phyloP scores from a whole-genome alignment of 306 rosid genomes.

The Hippophae tibetana region DNA sequence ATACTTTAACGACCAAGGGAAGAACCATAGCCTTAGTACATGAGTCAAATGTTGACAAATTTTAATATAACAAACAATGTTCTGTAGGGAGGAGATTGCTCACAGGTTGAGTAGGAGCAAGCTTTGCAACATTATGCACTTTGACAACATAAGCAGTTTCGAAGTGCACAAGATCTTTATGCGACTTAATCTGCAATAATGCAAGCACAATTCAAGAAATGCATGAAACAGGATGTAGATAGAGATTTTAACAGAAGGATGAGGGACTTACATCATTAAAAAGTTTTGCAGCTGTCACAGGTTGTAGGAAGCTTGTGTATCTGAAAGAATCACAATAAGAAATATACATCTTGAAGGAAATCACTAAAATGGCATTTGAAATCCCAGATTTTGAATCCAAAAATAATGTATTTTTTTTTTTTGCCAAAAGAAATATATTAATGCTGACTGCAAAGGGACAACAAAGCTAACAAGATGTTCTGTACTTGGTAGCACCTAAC shows the following conservation, averaged over 20 bases:
- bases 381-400: not conserved
- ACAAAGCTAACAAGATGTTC: not conserved
- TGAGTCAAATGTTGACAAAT: not conserved
- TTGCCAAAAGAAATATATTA: not conserved
- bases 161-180: slow-evolving; percentile 72
- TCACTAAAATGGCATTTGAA: not conserved
- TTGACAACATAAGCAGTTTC: slow-evolving; percentile 97
- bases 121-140: slow-evolving; percentile 77
- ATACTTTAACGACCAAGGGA: not conserved
- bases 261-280: slow-evolving; percentile 57
- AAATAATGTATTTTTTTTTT: not conserved
- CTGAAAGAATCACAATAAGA: slow-evolving; percentile 29
- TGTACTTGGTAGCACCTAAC: not conserved
- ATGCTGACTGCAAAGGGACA: too few relatives aligned
- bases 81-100: slow-evolving; percentile 17
- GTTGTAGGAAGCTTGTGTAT: slow-evolving; percentile 95
- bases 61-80: not conserved
- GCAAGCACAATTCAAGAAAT: not conserved
- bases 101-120: slow-evolving; percentile 72
- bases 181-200: slow-evolving; percentile 59
- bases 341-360: not conserved
- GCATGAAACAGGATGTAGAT: slow-evolving; percentile 1
- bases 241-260: not conserved
- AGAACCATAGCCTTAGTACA: not conserved
- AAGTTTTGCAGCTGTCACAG: slow-evolving; percentile 83